Evolutionary conservation across 106 monocot genomes (phyloP), one percentile per base, ranked within the genome.

Genomic region (Iris macrosiphon): DNA sequence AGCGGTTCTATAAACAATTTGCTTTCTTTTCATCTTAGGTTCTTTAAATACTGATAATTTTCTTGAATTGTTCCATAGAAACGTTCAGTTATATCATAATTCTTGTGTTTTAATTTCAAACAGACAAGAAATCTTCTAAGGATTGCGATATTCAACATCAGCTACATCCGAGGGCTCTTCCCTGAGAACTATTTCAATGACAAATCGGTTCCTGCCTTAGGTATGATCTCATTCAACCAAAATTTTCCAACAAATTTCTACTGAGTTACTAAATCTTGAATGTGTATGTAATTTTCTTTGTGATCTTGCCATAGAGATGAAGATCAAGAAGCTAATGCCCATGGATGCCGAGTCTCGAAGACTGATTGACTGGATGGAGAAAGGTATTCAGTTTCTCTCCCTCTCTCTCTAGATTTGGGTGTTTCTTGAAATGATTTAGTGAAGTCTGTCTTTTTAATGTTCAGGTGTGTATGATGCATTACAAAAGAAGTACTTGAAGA

Each of bases 341-440:
- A 66, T 96, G 57, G 96, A 96, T 70, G 63, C 67, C 0, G 96
- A 96, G 62, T 96, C 89, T 0, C 69, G 96, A 55, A 76, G 96
- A 55, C 66, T 96, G 14, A 96, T 96, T 20, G 96, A 96, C 59
- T 96, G 96, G 96, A 96, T 96, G 96, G 96, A 96, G 77, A 83
- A 90, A 96, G 96, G 96, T 90, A 59, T 44, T n/a, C 13, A 1
- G 31, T 35, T 13, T 3, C 42, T 49, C 35, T 10, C 29, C 26
- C 37, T 18, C 17, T 0, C 45, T 45, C 17, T 45, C 20, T 45
- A 21, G 12, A 27, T 49, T 26, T 21, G 22, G 23, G 35, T 55
- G 22, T 34, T 34, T 8, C 9, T 22, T 9, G 6, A 31, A n/a
- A 21, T 16, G n/a, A 31, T 18, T 31, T 16, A 6, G 30, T 53